Evolutionary conservation across 2,329 filamentous ascomycete genomes (phyloP), one percentile per base, ranked within the genome.

Genomic region (Fusarium hostae): DNA sequence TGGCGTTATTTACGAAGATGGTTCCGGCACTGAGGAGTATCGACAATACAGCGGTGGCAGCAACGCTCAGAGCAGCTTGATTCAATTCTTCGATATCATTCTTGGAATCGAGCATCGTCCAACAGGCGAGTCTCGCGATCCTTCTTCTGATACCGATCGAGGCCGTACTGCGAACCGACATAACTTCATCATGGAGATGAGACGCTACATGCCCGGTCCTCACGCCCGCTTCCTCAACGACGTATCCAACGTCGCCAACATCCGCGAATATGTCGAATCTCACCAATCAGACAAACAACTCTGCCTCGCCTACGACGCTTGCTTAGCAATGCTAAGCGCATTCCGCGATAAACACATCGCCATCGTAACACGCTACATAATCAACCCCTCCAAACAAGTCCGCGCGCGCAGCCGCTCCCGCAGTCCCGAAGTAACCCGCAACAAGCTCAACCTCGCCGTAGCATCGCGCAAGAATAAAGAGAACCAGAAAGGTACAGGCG

Each of bases 181-280:
- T 83, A 97, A 96, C 77, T 99, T 99, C 83, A 95, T 99, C 78
- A 90, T 93, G 78, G 96, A 99, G 73, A 99, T 99, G 96, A 92
- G 95, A 64, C 89, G 89, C 48, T 99, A 99, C 83, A 99, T 99
- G 96, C 96, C 96, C 0, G 95, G 94, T 1, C 89, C 92, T 1
- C 96, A 99, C 78, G 92, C 94, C 6, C 91, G 93, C 43, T 99
- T 99, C 83, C 86, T 99, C 6, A 88, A 92, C 71, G 92, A 97
- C 70, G 91, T 98, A 16, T 86, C 89, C 54, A 85, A 85, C 20
- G 90, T 98, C 7, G 91, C 95, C 74, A 98, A 98, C 78, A 94
- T 99, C 74, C 92, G 94, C 34, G 86, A 91, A 22, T 98, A 92
- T 75, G 95, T 98, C 54, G 88, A 92, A 72, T 80, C 78, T 74